phyloP scores from a whole-genome alignment of 805 yeast species.

The Kluyveromyces dobzhanskii region DNA sequence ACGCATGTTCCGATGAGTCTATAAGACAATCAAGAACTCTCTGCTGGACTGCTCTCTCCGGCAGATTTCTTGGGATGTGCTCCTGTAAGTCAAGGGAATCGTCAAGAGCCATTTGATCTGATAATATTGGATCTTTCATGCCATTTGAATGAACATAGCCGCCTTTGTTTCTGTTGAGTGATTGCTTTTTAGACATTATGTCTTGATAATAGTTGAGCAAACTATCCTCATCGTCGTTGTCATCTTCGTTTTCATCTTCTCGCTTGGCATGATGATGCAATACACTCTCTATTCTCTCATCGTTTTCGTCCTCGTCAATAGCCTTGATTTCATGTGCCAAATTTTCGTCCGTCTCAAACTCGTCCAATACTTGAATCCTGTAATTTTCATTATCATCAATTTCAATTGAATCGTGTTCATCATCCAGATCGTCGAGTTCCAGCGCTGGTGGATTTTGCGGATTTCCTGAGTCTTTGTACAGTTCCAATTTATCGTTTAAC shows the following conservation, averaged over 20 bases:
- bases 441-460: neutral
- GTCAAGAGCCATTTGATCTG: conserved; percentile 18
- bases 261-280: neutral
- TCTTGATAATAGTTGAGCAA: conserved; percentile 5
- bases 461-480: neutral
- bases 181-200: conserved; percentile 1
- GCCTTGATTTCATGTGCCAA: conserved; percentile 1
- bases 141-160: conserved; percentile 1
- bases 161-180: neutral
- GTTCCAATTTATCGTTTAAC: neutral
- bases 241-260: conserved; percentile 1
- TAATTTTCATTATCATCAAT: conserved; percentile 1
- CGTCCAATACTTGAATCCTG: conserved; percentile 1
- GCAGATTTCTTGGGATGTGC: conserved; percentile 17
- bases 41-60: neutral
- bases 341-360: conserved; percentile 3
- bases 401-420: neutral
- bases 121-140: conserved; percentile 3
- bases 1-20: neutral
- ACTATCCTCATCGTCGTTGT: conserved; percentile 5
- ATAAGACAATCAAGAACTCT: conserved; percentile 1
- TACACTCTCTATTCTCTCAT: neutral
- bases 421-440: neutral
- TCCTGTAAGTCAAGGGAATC: conserved; percentile 14
- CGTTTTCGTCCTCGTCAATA: neutral